These are phyloP conservation scores for Bryopsis sp. DNA, from an alignment of 139 green algal species.

Conservation along the genomic window DNA sequence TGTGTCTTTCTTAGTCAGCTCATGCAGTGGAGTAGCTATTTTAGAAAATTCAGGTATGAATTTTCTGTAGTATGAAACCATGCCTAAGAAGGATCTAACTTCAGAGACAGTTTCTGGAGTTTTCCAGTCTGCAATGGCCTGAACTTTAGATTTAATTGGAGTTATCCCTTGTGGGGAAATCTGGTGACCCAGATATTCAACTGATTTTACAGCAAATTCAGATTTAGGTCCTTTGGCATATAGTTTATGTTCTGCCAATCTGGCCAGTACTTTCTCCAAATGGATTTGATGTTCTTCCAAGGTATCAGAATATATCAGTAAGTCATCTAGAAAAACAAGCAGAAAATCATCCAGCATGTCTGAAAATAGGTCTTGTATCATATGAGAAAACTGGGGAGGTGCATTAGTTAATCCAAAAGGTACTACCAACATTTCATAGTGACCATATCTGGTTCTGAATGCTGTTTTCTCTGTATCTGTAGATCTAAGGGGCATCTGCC, in stretches of 20 bases:
- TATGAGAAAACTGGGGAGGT: slow-evolving; percentile 26
- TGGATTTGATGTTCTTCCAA: slow-evolving; percentile 32
- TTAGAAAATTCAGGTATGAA: background rate
- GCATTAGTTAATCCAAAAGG: slow-evolving; percentile 39
- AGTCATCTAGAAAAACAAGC: slow-evolving; percentile 45
- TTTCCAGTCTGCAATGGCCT: slow-evolving; percentile 22
- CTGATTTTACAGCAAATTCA: slow-evolving; percentile 20
- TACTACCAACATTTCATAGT: slow-evolving; percentile 33
- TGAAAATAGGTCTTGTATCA: slow-evolving; percentile 37
- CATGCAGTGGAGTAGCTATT: background rate
- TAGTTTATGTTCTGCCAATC: slow-evolving; percentile 29
- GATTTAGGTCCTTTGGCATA: slow-evolving; percentile 40
- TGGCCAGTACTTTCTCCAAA: slow-evolving; percentile 24
- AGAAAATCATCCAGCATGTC: slow-evolving; percentile 33
- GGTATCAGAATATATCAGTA: slow-evolving; percentile 33
- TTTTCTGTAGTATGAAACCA: background rate
- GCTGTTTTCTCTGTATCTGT: slow-evolving; percentile 5
- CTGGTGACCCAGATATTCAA: slow-evolving; percentile 36
- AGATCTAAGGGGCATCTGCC: slow-evolving; percentile 22
- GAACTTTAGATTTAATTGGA: slow-evolving; percentile 23
- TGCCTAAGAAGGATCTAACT: slow-evolving; percentile 8
- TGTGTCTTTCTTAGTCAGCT: background rate
- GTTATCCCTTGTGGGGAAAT: slow-evolving; percentile 24
- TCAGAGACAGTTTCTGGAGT: background rate
- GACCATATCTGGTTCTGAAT: slow-evolving; percentile 30